Evolutionary conservation across 352 stramenopile genomes (phyloP), one percentile per base, ranked within the genome.

Genomic region (Globisporangium alternatum): DNA sequence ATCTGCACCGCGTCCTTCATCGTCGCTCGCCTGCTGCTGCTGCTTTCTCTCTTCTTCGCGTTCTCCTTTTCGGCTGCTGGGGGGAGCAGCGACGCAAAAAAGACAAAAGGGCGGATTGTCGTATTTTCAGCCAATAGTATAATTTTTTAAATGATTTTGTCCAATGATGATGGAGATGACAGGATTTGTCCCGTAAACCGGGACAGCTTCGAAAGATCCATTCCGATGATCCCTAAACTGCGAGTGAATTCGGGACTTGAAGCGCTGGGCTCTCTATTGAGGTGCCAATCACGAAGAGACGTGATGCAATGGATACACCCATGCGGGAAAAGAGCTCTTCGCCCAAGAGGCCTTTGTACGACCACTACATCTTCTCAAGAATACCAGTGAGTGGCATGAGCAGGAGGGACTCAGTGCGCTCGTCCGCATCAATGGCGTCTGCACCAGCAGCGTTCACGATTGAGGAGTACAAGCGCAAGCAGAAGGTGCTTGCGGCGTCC

Each of bases 1-100:
- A 90, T 81, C 67, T 76, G 72, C 54, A 75, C 77, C 49, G 73
- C 74, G 51, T 94, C 84, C 76, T 91, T 92, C 81, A 91, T 91
- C 56, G 17, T 58, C 17, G 17, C 10, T 37, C 21, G 12, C 54
- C 33, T 60, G 22, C 56, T 64, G 63, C 56, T 64, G 63, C 59
- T 67, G 54, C 54, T 60, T 68, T 58, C 67, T 68, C 60, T 37
- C 60, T 76, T 68, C 65, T 72, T 61, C 58, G 33, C 45, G 8
- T 56, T 56, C 49, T 56, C 49, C 19, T 44, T 19, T n/a, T 58
- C 31, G 52, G 31, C 58, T 69, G 45, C 62, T 67, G 48, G 56
- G 65, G 65, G 60, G 53, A 53, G 41, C 15, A 3, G 39, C 39
- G 39, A 48, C 51, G 52, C 52, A 58, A 45, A 44, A 44, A 57